Evolutionary conservation across 495 filamentous ascomycete genomes (phyloP).

Genomic region (Aspergillus hancockii): DNA sequence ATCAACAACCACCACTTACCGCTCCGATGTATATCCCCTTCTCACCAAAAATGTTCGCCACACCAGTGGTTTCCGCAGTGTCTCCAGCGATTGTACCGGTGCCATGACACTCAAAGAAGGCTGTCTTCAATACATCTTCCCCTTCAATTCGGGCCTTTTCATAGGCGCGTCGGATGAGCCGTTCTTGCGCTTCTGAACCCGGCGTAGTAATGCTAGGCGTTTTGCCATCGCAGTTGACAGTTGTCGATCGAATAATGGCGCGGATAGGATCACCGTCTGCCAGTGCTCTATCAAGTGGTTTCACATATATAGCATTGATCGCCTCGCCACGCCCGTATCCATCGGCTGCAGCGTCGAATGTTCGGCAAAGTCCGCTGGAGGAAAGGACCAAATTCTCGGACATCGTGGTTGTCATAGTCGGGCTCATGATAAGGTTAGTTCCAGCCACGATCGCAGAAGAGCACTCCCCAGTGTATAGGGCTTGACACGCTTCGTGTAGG

Average conservation of each 20-base stretch:
- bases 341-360: constrained; percentile 60
- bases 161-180: constrained; percentile 29
- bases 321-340: constrained; percentile 67
- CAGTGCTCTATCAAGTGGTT: constrained; percentile 29
- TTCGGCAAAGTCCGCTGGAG: constrained; percentile 42
- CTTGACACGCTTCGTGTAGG: constrained; percentile 29
- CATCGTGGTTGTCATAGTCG: constrained; percentile 31
- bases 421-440: constrained; percentile 38
- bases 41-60: constrained; percentile 23
- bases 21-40: constrained; percentile 24
- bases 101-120: constrained; percentile 44
- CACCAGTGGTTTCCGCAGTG: constrained; percentile 22
- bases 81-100: constrained; percentile 51
- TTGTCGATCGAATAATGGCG: constrained; percentile 38
- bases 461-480: constrained; percentile 37
- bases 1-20: no score
- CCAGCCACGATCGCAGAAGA: constrained; percentile 41
- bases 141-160: constrained; percentile 21
- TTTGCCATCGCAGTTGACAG: constrained; percentile 37
- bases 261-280: constrained; percentile 33
- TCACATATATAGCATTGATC: constrained; percentile 35
- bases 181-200: constrained; percentile 17
- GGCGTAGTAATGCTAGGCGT: constrained; percentile 12
- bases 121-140: constrained; percentile 20
- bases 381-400: constrained; percentile 29